Evolutionary conservation across 2,329 filamentous ascomycete species (phyloP), one percentile per base, ranked within the genome.

Genomic region (Ceratocystis ficicola): DNA sequence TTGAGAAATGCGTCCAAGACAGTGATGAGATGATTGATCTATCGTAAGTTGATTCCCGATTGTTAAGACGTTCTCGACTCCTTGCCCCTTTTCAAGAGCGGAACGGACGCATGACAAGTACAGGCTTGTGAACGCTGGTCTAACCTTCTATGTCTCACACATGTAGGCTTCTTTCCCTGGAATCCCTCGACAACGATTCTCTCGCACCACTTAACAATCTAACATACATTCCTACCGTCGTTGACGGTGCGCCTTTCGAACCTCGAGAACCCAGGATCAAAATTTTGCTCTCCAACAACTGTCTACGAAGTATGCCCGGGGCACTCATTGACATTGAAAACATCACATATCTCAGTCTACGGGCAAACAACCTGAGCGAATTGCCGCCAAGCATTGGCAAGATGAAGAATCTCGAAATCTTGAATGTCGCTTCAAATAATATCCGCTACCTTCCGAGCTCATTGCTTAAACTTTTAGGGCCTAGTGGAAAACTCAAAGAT

Each of bases 351-450:
- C 79, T 90, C 12, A 88, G 82, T 70, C 77, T 90, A 17, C 83
- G 87, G 44, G 81, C 79, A 68, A 89, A 89, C 70, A 73, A 78
- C 28, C 77, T 90, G 15, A 75, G 75, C 0, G 81, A 86, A 70
- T 74, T 90, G 1, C 84, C 87, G 0, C 76, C 83, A 0, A 77
- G 79, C 2, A 83, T 90, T 62, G 77, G 76, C 25, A 80, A 81
- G 41, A 77, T 90, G 5, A 72, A 72, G 3, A 84, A 83, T 67
- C 77, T 90, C 3, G 75, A 77, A 63, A 79, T 83, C 63, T 79
- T 90, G 48, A 89, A 89, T 69, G 70, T 90, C 7, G 82, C 85
- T 0, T 81, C 86, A 64, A 90, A 89, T 68, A 74, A 75, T 4
- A 75, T 90, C 10, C 77, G 77, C 5, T 81, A 76, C 68, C 76